Percentiles rank a stretch among this genome's conserved stretches.
phyloP scores from a whole-genome alignment of 148 eudicot genomes.

The Heliosperma pusillum region DNA sequence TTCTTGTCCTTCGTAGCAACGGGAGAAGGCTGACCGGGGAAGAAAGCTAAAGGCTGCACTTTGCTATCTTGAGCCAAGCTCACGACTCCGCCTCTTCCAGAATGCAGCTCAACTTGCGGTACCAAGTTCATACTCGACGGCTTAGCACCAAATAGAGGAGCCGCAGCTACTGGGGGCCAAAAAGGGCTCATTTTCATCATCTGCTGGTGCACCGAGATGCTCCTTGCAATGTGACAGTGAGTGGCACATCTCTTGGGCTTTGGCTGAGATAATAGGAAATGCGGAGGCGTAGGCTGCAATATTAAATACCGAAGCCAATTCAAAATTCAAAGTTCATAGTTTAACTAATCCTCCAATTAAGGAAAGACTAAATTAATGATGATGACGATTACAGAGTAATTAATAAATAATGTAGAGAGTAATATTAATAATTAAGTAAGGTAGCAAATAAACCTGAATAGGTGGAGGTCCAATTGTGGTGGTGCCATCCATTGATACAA shows the following conservation, averaged over 20 bases:
- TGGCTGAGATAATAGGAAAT: slow-evolving; percentile 58
- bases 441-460: slow-evolving; percentile 48
- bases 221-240: slow-evolving; percentile 76
- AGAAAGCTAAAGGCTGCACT: slow-evolving; percentile 46
- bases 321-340: background rate
- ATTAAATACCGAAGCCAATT: background rate
- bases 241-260: slow-evolving; percentile 83
- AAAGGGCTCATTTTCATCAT: slow-evolving; percentile 74
- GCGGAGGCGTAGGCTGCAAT: slow-evolving; percentile 51
- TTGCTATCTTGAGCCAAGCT: slow-evolving; percentile 52
- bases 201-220: slow-evolving; percentile 66
- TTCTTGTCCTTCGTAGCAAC: slow-evolving; percentile 52
- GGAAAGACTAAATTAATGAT: background rate
- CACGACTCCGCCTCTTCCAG: slow-evolving; percentile 38
- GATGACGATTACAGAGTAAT: background rate
- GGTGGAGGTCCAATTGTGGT: slow-evolving; percentile 60
- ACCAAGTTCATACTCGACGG: slow-evolving; percentile 59
- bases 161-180: slow-evolving; percentile 53
- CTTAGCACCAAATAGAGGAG: slow-evolving; percentile 67
- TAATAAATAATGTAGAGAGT: no score
- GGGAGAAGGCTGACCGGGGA: slow-evolving; percentile 52
- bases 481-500: slow-evolving; percentile 81
- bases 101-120: slow-evolving; percentile 63
- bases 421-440: background rate
- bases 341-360: background rate